Evolutionary conservation across 176 grass and related monocot genomes (phyloP).

Genomic region (Hyparrhenia diplandra): DNA sequence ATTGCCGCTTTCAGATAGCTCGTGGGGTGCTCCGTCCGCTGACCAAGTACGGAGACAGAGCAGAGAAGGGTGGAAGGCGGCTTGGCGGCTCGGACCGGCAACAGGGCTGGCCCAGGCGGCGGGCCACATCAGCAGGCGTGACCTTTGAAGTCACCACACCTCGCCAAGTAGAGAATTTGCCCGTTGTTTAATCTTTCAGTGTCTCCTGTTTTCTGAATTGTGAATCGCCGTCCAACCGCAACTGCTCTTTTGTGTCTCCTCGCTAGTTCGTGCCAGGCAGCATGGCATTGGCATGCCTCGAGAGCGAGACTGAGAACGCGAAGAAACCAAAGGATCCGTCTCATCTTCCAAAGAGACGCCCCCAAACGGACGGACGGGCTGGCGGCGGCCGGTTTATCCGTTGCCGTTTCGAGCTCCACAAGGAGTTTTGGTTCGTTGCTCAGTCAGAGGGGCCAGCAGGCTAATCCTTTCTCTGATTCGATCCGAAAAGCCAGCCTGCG

Average conservation of each 20-base stretch:
- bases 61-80: too few relatives aligned
- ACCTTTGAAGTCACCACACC: background rate
- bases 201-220: background rate
- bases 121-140: background rate
- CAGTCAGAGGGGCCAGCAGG: background rate
- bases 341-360: background rate
- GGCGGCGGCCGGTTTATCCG: constrained; percentile 5
- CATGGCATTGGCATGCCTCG: too few relatives aligned
- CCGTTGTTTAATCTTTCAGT: background rate
- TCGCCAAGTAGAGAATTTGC: background rate
- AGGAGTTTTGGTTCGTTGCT: background rate
- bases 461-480: too few relatives aligned
- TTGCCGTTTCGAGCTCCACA: background rate
- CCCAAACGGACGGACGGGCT: background rate
- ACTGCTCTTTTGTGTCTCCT: background rate
- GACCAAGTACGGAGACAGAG: background rate
- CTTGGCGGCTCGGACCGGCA: background rate
- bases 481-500: too few relatives aligned
- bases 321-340: constrained; percentile 1
- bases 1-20: background rate
- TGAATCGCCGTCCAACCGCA: background rate
- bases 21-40: background rate
- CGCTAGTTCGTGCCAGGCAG: background rate
- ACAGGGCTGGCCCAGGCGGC: background rate
- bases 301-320: too few relatives aligned